Evolutionary conservation across 768 basidiomycete genomes (phyloP), one percentile per base, ranked within the genome.

Genomic region (Phlebiopsis gigantea): DNA sequence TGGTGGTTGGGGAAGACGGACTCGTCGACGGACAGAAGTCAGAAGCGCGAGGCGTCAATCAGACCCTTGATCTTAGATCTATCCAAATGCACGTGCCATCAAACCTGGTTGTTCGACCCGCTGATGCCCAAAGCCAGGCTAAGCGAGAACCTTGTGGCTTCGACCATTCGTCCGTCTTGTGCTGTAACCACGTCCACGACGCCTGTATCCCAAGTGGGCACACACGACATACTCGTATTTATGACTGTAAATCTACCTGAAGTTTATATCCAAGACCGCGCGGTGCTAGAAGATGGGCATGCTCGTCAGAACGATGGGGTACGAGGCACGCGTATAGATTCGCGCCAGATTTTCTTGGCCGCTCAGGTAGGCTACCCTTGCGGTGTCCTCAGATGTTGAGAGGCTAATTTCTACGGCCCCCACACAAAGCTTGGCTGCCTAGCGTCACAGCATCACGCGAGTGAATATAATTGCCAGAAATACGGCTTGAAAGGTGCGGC

Each of bases 371-470:
- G 14, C 29, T 48, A 4, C 47, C 47, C n/a, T n/a, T n/a, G n/a
- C n/a, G 47, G 12, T 17, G 12, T 48, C 28, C 21, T 17, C 14
- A 19, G 19, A 29, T 29, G 5, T 46, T 46, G 5, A 3, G 5
- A 24, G 3, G 22, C 45, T 46, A 24, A 46, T 24, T 19, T 48
- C 53, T 46, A 4, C 15, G n/a, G n/a, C n/a, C n/a, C 34, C 17
- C 34, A 39, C 8, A 39, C 12, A 14, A 56, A 84, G 77, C 78
- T 87, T 47, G 75, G 77, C 1, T 70, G 65, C 2, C 72, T 91
- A 17, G 87, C 87, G 2, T 89, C 87, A 5, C 88, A 90, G 62
- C 85, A 90, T 69, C 89, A 90, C 62, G 53, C 65, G 55, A 87
- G 84, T 71, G 81, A 85, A 45, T 90, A 91, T 67, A 87, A 80